Base-by-base conservation (phyloP, 306 rosid genomes). In the Alnus glutinosa region DNA sequence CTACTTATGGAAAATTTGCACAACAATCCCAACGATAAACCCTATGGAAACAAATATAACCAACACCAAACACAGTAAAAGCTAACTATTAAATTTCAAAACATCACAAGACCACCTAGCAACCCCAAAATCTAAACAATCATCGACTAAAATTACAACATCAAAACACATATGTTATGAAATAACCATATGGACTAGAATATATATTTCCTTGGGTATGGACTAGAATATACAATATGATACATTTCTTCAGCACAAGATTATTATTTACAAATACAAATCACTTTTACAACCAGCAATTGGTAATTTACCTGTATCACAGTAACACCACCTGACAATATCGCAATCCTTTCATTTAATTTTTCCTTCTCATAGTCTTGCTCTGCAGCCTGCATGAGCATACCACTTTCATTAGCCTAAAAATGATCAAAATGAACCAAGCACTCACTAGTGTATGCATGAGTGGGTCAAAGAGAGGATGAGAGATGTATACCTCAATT, bases 271-370 rank as follows among this genome's bases (percentile, higher is more conserved):
- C 13, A 68, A 18, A 9, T 23, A 42, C 51, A 68, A 11, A 68
- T 42, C 2, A 42, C 4, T 23, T 15, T 30, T 34, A 70, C 50
- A 64, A 47, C 58, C 51, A 30, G 5, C 58, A 23, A 44, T 28
- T 58, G 50, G 32, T 2, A 15, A 66, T 71, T 55, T 76, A 93
- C 99, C 96, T 96, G 99, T 16, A 96, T 93, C 19, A 96, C 99
- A 9, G 99, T 98, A 72, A 96, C 99, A 87, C 99, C 99, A 70
- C 99, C 99, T 19, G 99, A 91, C 77, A 96, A 77, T 64, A 93
- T 96, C 10, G 99, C 99, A 70, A 96, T 96, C 79, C 99, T 88
- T 79, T 96, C 99, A 9, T 84, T 96, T 13, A 96, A 89, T 83
- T 96, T 96, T 69, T 96, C 99, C 78, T 36, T 91, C 83, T 96